Conservation (phyloP, 1,284 basidiomycete genomes). For the Fomitopsis palustris region DNA sequence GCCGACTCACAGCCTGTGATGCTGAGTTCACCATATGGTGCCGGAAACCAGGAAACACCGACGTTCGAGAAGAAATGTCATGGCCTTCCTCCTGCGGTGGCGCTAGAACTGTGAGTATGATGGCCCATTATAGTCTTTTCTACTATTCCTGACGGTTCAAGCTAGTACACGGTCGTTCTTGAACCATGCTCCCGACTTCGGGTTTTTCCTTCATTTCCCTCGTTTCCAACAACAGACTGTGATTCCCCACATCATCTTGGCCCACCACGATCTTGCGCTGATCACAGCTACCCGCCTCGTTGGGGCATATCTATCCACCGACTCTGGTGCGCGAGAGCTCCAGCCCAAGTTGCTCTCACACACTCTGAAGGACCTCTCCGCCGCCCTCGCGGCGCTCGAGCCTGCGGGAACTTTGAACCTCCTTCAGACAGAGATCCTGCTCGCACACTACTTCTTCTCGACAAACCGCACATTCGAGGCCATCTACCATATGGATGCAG, state of each 20-base stretch:
- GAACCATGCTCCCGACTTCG: slow-evolving; percentile 32
- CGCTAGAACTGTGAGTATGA: not conserved
- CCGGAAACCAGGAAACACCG: not conserved
- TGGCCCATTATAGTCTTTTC: not conserved
- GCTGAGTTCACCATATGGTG: not conserved
- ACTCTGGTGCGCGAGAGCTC: slow-evolving; percentile 13
- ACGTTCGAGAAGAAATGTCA: not conserved
- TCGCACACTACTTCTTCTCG: slow-evolving; percentile 42
- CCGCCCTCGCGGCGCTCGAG: slow-evolving; percentile 26
- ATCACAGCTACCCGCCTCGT: slow-evolving; percentile 25
- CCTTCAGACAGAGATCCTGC: slow-evolving; percentile 42
- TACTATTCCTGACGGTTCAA: not conserved
- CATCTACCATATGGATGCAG: slow-evolving; percentile 38
- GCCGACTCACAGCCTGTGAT: not conserved
- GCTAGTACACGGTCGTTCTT: slow-evolving; percentile 28
- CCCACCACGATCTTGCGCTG: slow-evolving; percentile 17
- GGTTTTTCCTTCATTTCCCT: slow-evolving; percentile 36
- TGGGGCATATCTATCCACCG: slow-evolving; percentile 21
- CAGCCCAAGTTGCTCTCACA: slow-evolving; percentile 25
- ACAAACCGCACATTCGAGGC: slow-evolving; percentile 40
- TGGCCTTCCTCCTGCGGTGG: not conserved
- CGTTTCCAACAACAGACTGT: slow-evolving; percentile 24
- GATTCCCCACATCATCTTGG: slow-evolving; percentile 2
- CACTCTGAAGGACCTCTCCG: slow-evolving; percentile 24
- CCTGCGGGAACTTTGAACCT: slow-evolving; percentile 34